Evolutionary conservation across 805 yeast genomes (phyloP), one percentile per base, ranked within the genome.

Genomic region (Yarrowia osloensis): DNA sequence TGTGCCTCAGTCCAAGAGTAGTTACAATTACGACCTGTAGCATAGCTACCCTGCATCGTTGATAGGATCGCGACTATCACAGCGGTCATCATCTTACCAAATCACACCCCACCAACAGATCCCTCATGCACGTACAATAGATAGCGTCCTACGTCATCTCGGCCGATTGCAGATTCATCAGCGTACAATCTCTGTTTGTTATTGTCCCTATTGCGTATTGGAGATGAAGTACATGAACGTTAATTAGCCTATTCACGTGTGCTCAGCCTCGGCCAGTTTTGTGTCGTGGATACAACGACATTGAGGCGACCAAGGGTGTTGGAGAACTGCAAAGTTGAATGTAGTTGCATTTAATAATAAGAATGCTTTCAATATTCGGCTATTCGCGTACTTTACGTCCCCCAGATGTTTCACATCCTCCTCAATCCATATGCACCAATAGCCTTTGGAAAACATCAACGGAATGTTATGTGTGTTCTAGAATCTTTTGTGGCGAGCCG

Each of bases 391-490:
- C 17, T 5, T 22, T 42, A 21, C 26, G 4, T 13, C 15, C 37
- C n/a, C 39, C 4, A 35, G 17, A 11, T 7, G 19, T 37, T 28
- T 22, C 29, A 22, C n/a, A 15, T 8, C 11, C 7, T 2, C 22
- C 24, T 8, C 22, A 22, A 40, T 21, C 22, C 24, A 11, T 21
- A 21, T 40, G 46, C 26, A 40, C 22, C 8, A 28, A 19, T 50
- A 50, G 17, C 57, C 39, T 50, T 50, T 50, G 26, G 13, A 49
- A 50, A 50, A 15, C 57, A 33, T 50, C 57, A 50, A 50, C 57
- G 22, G 40, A 50, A 50, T 33, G 40, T 50, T 29, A 29, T 21
- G 39, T 13, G 28, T 50, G 57, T 50, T 50, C 57, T 50, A 50
- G 57, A 50, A 50, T 49, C 57, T 33, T 50, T 33, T 22, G 55